Evolutionary conservation across 1,139 yeast genomes (phyloP), one percentile per base, ranked within the genome.

Genomic region (Geotrichum australiense): DNA sequence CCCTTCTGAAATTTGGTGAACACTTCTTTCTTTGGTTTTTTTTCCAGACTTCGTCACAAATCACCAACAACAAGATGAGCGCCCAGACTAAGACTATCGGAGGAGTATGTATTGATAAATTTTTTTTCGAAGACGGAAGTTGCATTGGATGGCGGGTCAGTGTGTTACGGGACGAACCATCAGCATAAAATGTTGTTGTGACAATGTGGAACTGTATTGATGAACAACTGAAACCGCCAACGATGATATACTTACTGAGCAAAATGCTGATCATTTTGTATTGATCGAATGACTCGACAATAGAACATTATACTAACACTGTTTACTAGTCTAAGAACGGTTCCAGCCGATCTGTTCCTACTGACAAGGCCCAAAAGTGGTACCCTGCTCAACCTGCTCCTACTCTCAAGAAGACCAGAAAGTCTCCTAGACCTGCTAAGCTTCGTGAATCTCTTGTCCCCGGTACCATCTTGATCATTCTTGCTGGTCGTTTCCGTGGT

Each of bases 401-500:
- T 68, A 68, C 84, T 68, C 86, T 94, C 80, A 58, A 61, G 62
- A 54, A 55, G 57, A 50, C 59, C 50, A 62, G 69, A 54, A 86
- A 89, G 84, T 71, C 91, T 64, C 76, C 77, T 62, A 87, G 87
- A 71, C 94, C 96, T 68, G 94, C 87, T 73, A 84, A 85, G 75
- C 80, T 91, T 73, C 91, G 97, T 73, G 79, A 94, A 65, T 84
- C 97, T 56, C 78, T 91, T 67, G 94, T 85, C 60, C 97, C 97
- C 72, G 98, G 98, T 71, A 84, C 98, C 66, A 96, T 91, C 62
- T 79, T 91, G 70, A 91, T 91, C 73, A 78, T 91, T 70, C 81
- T 93, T 71, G 97, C 98, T 66, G 98, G 99, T 71, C 89, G 96
- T 76, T 91, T 87, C 95, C 85, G 98, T 76, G 99, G 99, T 71